Percentiles rank a stretch among this genome's conserved stretches.
phyloP scores from a whole-genome alignment of 2,329 filamentous ascomycete genomes.

The Colletotrichum sp. region DNA sequence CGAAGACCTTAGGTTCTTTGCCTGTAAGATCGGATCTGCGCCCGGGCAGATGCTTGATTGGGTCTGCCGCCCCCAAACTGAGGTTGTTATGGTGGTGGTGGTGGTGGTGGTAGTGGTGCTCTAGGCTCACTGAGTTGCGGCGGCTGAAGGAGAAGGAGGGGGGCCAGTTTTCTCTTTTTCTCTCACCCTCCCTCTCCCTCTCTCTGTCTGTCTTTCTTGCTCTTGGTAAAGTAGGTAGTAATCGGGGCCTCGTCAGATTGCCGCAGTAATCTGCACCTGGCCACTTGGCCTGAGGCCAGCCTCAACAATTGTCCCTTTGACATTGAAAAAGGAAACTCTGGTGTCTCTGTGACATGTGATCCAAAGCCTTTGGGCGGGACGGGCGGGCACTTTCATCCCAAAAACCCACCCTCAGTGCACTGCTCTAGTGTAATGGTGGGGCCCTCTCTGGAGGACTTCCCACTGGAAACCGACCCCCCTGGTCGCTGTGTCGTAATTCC shows the following conservation, averaged over 20 bases:
- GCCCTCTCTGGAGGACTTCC: not conserved
- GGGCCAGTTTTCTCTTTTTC: not conserved
- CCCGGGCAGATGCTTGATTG: not conserved
- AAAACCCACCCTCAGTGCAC: not conserved
- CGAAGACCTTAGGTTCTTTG: not conserved
- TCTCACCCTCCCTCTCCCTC: not conserved
- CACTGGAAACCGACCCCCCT: conserved; percentile 5
- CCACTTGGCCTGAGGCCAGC: not conserved
- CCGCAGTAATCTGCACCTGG: not conserved
- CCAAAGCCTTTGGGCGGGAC: conserved; percentile 2
- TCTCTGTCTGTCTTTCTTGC: not conserved
- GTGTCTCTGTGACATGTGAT: not conserved
- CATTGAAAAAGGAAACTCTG: not conserved
- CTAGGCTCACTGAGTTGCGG: not conserved
- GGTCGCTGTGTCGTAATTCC: conserved; percentile 11
- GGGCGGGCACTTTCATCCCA: conserved; percentile 1
- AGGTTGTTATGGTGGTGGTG: not conserved
- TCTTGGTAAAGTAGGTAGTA: not conserved
- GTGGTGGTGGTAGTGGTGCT: not conserved
- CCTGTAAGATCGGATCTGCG: not conserved
- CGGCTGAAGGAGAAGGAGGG: not conserved
- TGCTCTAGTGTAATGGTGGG: not conserved
- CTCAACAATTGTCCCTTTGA: not conserved
- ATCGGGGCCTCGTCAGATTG: not conserved
- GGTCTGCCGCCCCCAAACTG: not conserved